Conservation (phyloP, 1,284 basidiomycete genomes). For the Cerrena zonata region DNA sequence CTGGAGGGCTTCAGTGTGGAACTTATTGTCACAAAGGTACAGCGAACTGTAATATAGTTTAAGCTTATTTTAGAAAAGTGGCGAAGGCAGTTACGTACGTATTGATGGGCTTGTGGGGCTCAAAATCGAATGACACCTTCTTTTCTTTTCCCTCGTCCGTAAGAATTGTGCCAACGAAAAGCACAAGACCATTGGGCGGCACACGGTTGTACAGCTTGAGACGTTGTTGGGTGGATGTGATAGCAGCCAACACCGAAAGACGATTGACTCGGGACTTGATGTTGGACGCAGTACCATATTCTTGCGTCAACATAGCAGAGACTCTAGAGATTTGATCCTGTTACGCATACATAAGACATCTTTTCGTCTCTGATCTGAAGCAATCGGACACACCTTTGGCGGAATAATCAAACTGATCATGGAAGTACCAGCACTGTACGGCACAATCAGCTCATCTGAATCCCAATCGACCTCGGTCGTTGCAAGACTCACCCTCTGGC, state of each 20-base stretch:
- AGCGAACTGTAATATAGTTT: constrained; percentile 58
- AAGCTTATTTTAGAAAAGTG: neutral
- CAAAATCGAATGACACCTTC: constrained; percentile 96
- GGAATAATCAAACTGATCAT: constrained; percentile 99
- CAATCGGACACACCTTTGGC: constrained; percentile 64
- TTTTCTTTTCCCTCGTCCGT: constrained; percentile 99
- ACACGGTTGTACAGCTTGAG: constrained; percentile 95
- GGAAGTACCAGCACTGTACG: constrained; percentile 82
- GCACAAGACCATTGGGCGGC: constrained; percentile 92
- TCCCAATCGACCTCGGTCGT: too few species aligned
- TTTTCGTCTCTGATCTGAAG: constrained; percentile 13
- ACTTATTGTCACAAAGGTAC: constrained; percentile 99
- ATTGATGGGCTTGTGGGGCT: constrained; percentile 97
- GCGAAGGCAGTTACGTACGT: constrained; percentile 58
- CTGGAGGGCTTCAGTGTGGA: constrained; percentile 95
- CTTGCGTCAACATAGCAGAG: constrained; percentile 93
- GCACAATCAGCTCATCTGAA: constrained; percentile 16
- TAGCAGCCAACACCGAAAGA: constrained; percentile 93
- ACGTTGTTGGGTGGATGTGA: constrained; percentile 97
- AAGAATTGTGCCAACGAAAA: constrained; percentile 95
- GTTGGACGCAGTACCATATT: constrained; percentile 96
- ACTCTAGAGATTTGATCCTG: constrained; percentile 94
- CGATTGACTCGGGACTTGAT: constrained; percentile 99
- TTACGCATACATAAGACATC: constrained; percentile 6
- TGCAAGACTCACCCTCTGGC: constrained; percentile 70